Evolutionary conservation across 139 green algal species (phyloP), one percentile per base, ranked within the genome.

Genomic region (Chlorella ohadii): DNA sequence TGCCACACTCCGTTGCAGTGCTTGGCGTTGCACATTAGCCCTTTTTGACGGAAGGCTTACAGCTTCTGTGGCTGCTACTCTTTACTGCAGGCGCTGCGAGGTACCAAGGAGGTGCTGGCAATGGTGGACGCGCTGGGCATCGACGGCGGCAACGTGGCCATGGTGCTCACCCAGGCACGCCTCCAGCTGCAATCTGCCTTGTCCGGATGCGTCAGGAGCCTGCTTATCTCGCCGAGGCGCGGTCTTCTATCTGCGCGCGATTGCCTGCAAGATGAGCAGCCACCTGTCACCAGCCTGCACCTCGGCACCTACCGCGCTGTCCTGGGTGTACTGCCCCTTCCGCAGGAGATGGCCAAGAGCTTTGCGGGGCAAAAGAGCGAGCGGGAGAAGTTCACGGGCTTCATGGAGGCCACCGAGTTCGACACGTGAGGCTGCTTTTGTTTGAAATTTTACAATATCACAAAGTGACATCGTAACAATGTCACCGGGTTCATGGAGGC

Each of bases 371-470:
- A 84, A 55, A 51, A 63, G 27, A 72, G 67, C 41, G 66, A 90
- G 27, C 51, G n/a, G 7, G 76, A 87, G 39, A 94, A 94, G 86
- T 96, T 90, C 39, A 23, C 41, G 23, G 38, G 27, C 16, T 82
- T 82, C 61, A 82, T 82, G 92, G 47, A 93, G 76, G 92, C 89
- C 59, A 96, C 92, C 0, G 72, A 92, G 67, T 83, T 96, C 9
- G 38, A 78, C 3, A 68, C 27, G 74, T 51, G 39, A 39, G 25
- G 84, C 78, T 55, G 22, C 39, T 65, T 27, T 64, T 11, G 44
- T 55, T 11, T 55, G 44, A 55, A 55, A 11, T 11, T 83, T 16
- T 38, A 64, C n/a, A 44, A n/a, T n/a, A n/a, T n/a, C n/a, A n/a
- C n/a, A n/a, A n/a, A n/a, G n/a, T n/a, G n/a, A n/a, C n/a, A n/a